phyloP scores from a whole-genome alignment of 2,329 filamentous ascomycete genomes.

The Botryotinia narcissicola region DNA sequence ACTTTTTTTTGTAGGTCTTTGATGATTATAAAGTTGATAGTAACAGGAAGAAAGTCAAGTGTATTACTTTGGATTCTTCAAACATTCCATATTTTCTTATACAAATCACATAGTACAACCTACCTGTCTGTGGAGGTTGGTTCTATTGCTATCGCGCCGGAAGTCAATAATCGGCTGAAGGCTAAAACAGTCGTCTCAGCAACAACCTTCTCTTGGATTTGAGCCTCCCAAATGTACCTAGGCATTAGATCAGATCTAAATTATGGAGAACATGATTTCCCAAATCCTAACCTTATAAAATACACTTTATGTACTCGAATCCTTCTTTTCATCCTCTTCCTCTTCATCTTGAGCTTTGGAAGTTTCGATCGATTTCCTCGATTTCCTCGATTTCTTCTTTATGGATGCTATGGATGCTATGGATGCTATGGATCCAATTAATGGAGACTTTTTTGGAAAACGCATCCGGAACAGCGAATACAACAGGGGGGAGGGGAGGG shows the following conservation, averaged over 20 bases:
- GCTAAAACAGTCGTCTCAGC: slow-evolving; percentile 14
- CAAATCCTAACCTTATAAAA: background rate
- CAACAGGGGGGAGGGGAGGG: background rate
- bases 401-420: background rate
- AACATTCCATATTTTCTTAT: background rate
- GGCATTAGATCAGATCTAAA: background rate
- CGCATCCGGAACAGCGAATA: background rate
- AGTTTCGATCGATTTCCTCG: background rate
- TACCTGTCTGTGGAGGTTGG: background rate
- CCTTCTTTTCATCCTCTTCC: background rate
- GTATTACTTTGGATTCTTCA: background rate
- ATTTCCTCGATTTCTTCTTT: background rate
- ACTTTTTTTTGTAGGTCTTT: slow-evolving; percentile 12
- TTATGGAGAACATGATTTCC: background rate
- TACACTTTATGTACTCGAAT: background rate
- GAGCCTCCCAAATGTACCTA: background rate
- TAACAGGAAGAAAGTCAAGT: slow-evolving; percentile 2
- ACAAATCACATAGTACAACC: background rate
- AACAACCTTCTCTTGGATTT: slow-evolving; percentile 3
- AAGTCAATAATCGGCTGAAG: slow-evolving; percentile 16
- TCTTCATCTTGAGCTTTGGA: background rate
- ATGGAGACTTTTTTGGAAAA: background rate
- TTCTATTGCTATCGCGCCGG: background rate
- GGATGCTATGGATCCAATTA: background rate
- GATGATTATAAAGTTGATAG: background rate